Percentiles rank a stretch among this genome's conserved stretches.
Conservation (phyloP, 2,329 filamentous ascomycete species). For the Venturiaceae sp. region DNA sequence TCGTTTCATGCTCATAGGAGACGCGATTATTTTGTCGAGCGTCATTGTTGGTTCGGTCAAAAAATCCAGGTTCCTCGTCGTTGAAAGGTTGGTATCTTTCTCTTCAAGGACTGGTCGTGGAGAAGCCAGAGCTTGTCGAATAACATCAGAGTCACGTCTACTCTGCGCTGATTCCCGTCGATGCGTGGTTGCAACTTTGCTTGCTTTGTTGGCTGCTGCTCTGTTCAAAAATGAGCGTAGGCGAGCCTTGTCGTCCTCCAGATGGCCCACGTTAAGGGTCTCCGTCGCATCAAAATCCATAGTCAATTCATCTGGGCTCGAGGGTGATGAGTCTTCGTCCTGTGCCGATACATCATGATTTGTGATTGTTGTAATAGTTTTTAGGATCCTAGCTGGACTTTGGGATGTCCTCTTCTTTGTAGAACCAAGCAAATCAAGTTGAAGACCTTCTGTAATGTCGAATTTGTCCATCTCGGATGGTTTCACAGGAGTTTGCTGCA, state of each 20-base stretch:
- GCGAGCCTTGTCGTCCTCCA: conserved; percentile 38
- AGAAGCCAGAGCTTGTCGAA: conserved; percentile 36
- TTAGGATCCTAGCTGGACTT: conserved; percentile 1
- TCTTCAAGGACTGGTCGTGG: conserved; percentile 34
- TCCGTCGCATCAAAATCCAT: conserved; percentile 6
- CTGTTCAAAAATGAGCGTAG: conserved; percentile 39
- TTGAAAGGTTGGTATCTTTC: conserved; percentile 39
- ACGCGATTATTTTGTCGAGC: neutral
- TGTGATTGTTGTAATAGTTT: neutral
- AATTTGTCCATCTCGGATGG: neutral
- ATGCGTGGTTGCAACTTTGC: conserved; percentile 21
- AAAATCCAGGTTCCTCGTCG: conserved; percentile 10
- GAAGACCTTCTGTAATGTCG: neutral
- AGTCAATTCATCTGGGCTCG: conserved; percentile 4
- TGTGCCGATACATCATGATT: neutral
- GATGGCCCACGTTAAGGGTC: conserved; percentile 11
- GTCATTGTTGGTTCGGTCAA: neutral
- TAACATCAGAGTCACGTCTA: conserved; percentile 35
- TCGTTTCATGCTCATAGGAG: neutral
- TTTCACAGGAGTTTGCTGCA: neutral
- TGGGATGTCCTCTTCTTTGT: neutral
- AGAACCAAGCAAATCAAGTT: neutral
- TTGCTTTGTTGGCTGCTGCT: conserved; percentile 35
- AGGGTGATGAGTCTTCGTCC: neutral
- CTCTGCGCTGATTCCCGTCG: conserved; percentile 20